Evolutionary conservation across 768 basidiomycete species (phyloP).

Genomic region (Leccinellum luteum): DNA sequence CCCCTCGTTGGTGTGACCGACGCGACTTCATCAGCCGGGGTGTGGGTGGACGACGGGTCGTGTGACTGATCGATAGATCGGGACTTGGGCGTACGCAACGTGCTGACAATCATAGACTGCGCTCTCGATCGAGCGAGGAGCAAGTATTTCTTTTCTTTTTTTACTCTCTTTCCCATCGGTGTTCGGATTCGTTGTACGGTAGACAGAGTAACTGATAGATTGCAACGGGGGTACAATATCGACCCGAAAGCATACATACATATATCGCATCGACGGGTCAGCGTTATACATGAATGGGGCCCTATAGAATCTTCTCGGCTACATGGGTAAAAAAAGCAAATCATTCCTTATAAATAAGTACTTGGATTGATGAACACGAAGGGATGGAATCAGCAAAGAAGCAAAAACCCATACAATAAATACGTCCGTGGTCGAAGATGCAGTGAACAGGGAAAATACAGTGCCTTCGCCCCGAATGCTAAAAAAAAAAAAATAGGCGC

Average conservation of each 20-base stretch:
- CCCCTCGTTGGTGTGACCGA: background rate
- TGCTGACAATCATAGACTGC: no score
- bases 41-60: conserved; percentile 35
- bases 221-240: background rate
- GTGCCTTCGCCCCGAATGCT: background rate
- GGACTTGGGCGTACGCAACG: no score
- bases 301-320: background rate
- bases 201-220: background rate
- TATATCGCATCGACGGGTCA: background rate
- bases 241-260: background rate
- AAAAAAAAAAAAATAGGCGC: conserved; percentile 2
- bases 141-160: background rate
- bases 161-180: background rate
- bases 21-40: conserved; percentile 17
- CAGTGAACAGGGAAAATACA: conserved; percentile 2
- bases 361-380: background rate
- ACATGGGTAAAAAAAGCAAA: background rate
- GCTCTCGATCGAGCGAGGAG: background rate
- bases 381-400: background rate
- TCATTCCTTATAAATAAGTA: background rate
- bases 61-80: conserved; percentile 21
- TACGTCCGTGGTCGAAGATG: conserved; percentile 21
- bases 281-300: background rate
- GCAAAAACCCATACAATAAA: conserved; percentile 1
- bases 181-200: background rate